phyloP scores from a whole-genome alignment of 441 rosid species.

The Jatropha podagrica region DNA sequence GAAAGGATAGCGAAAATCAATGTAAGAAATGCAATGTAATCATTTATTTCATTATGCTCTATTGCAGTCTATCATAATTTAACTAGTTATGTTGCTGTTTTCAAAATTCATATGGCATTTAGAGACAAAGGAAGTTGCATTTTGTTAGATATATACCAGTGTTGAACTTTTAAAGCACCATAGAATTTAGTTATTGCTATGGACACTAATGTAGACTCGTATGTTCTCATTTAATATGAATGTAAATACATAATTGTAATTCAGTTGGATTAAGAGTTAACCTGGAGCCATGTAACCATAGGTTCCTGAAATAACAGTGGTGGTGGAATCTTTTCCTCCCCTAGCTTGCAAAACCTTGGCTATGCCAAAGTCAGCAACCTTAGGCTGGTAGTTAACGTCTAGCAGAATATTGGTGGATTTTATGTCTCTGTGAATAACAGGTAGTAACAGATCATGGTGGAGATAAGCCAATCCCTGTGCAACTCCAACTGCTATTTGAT shows the following conservation, averaged over 20 bases:
- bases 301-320: slow-evolving; percentile 83
- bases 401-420: slow-evolving; percentile 85
- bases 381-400: slow-evolving; percentile 71
- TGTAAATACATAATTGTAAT: neutral
- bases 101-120: neutral
- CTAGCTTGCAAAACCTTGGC: slow-evolving; percentile 92
- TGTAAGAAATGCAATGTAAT: neutral
- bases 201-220: neutral
- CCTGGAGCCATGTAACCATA: slow-evolving; percentile 95
- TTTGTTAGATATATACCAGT: neutral
- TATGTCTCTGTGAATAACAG: slow-evolving; percentile 90
- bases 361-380: slow-evolving; percentile 92
- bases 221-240: neutral
- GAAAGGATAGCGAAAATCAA: neutral
- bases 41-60: neutral
- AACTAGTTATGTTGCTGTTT: neutral
- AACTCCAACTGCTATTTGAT: slow-evolving; percentile 81
- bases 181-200: neutral
- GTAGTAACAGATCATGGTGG: slow-evolving; percentile 74
- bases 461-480: slow-evolving; percentile 95
- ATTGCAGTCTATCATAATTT: neutral
- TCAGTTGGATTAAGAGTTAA: slow-evolving; percentile 25
- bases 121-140: neutral
- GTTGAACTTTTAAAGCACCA: neutral
- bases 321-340: slow-evolving; percentile 81